These are phyloP conservation scores for Amphichorda felina DNA, from an alignment of 2,329 filamentous ascomycete species.

Conservation along the genomic window DNA sequence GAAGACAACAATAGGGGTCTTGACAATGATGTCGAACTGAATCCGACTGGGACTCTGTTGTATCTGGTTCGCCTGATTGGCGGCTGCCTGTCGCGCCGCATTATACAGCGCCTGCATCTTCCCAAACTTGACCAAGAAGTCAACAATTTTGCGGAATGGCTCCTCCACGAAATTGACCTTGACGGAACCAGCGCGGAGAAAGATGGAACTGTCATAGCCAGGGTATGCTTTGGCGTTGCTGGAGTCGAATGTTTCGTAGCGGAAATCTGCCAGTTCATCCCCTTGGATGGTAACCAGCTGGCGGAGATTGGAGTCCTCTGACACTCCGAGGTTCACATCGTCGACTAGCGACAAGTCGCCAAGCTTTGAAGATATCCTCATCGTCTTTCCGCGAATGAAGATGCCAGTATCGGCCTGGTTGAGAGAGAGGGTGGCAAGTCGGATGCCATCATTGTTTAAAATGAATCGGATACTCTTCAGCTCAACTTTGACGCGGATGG, in stretches of 20 bases:
- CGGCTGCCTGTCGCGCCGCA: conserved; percentile 85
- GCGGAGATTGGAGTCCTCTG: conserved; percentile 67
- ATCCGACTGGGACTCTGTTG: conserved; percentile 84
- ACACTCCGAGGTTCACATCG: conserved; percentile 84
- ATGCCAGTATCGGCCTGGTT: conserved; percentile 87
- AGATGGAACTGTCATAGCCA: conserved; percentile 88
- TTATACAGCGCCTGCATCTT: conserved; percentile 99
- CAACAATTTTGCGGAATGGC: conserved; percentile 94
- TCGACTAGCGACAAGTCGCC: conserved; percentile 84
- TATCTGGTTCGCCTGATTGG: conserved; percentile 84
- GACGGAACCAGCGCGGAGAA: conserved; percentile 81
- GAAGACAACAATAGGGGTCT: conserved; percentile 93
- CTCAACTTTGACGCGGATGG: conserved; percentile 87
- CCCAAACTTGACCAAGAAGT: conserved; percentile 96
- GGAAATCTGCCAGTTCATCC: conserved; percentile 90
- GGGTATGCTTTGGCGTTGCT: conserved; percentile 63
- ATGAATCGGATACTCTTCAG: conserved; percentile 89
- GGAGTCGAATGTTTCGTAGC: conserved; percentile 89
- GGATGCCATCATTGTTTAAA: conserved; percentile 93
- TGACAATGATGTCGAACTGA: conserved; percentile 87
- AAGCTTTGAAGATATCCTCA: conserved; percentile 77
- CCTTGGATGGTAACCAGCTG: conserved; percentile 91
- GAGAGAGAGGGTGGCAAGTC: conserved; percentile 83
- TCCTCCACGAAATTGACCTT: conserved; percentile 97
- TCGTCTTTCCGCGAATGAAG: conserved; percentile 73